Percentiles rank a stretch among this genome's conserved stretches.
phyloP scores from a whole-genome alignment of 768 basidiomycete species.

The Rhizopogon vesiculosus region DNA sequence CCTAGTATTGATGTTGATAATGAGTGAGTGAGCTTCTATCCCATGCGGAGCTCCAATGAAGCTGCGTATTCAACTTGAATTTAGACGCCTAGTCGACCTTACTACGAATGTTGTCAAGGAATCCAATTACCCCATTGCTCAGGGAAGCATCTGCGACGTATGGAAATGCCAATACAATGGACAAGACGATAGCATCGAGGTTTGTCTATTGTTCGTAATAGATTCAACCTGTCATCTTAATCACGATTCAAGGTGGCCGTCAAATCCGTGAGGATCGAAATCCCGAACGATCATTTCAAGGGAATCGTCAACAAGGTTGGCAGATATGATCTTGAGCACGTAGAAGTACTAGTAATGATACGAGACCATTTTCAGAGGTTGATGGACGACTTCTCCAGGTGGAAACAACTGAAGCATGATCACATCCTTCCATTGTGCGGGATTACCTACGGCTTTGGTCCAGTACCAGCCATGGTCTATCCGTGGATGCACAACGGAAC shows the following conservation, averaged over 20 bases:
- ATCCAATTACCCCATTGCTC: conserved; percentile 14
- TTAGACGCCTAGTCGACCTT: conserved; percentile 6
- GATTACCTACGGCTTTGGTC: conserved; percentile 23
- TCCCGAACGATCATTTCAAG: background rate
- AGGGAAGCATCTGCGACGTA: conserved; percentile 17
- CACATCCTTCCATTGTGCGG: conserved; percentile 33
- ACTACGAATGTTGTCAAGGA: conserved; percentile 9
- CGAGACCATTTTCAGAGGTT: too few species aligned
- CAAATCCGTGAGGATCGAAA: conserved; percentile 16
- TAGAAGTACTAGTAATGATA: too few species aligned
- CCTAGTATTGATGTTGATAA: too few species aligned
- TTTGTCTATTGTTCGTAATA: background rate
- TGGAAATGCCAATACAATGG: conserved; percentile 17
- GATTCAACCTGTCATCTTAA: background rate
- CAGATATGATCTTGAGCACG: too few species aligned
- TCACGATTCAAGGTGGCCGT: conserved; percentile 15
- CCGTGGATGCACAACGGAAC: conserved; percentile 34
- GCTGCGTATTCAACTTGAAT: too few species aligned
- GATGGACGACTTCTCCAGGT: too few species aligned
- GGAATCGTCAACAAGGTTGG: conserved; percentile 12
- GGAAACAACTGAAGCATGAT: conserved; percentile 27
- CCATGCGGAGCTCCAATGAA: too few species aligned
- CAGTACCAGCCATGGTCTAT: conserved; percentile 26
- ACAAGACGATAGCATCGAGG: conserved; percentile 12
- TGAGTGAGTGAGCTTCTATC: too few species aligned